Conservation (phyloP, 2,329 filamentous ascomycete species). For the Tolypocladium paradoxum region DNA sequence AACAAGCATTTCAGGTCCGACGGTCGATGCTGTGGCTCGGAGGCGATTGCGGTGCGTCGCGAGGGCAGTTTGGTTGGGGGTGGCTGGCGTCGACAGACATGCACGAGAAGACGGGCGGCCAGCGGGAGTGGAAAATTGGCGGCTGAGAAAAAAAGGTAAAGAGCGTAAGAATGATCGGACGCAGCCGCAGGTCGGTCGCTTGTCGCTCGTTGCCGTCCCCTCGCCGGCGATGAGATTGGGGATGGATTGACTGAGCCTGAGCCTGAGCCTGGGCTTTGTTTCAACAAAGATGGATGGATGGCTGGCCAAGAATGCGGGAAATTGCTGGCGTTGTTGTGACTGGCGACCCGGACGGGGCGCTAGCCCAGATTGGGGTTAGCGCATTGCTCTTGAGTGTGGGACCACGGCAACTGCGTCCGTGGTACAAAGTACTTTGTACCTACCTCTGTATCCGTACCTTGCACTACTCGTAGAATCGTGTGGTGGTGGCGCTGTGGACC, state of each 20-base stretch:
- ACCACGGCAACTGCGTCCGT: background rate
- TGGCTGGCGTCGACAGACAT: background rate
- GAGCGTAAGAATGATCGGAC: conserved; percentile 8
- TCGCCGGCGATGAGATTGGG: conserved; percentile 5
- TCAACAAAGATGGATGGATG: conserved; percentile 6
- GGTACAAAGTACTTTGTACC: no score
- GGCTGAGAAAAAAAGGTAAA: background rate
- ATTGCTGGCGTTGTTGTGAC: conserved; percentile 24
- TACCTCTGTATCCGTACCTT: no score
- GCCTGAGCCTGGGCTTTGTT: background rate
- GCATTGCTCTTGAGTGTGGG: background rate
- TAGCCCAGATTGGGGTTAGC: conserved; percentile 9
- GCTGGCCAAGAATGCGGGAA: conserved; percentile 21
- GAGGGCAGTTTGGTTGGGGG: background rate
- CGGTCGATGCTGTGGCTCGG: background rate
- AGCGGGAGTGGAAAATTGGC: background rate
- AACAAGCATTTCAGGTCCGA: conserved; percentile 1
- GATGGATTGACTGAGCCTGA: conserved; percentile 1
- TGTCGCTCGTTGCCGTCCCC: conserved; percentile 3
- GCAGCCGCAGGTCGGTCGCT: conserved; percentile 1
- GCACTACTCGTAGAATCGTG: background rate
- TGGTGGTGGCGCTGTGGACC: background rate
- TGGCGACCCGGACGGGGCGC: conserved; percentile 11
- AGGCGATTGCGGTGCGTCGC: no score
- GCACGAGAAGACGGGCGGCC: background rate